phyloP scores from a whole-genome alignment of 495 filamentous ascomycete genomes.

The Trypethelium eluteriae region DNA sequence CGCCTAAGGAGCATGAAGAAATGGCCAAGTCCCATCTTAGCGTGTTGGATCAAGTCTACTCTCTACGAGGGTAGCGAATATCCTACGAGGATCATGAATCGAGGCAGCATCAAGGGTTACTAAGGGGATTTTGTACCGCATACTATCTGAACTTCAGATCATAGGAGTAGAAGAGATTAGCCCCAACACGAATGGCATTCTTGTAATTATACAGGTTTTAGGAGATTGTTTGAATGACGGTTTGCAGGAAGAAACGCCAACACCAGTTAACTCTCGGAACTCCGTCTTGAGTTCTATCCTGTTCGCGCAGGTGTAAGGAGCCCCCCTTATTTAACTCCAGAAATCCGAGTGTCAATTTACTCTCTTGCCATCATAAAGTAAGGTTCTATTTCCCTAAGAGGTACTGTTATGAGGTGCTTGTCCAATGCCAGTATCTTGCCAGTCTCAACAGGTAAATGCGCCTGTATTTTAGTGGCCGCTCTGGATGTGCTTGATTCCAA shows the following conservation, averaged over 20 bases:
- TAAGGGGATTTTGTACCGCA: background rate
- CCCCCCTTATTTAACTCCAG: no score
- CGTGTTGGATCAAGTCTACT: background rate
- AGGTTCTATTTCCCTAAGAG: background rate
- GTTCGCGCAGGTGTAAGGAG: no score
- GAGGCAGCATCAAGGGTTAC: background rate
- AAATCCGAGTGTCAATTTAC: no score
- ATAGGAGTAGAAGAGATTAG: no score
- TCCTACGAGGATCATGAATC: no score
- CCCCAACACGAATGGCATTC: background rate
- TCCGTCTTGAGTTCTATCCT: no score
- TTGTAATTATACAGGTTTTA: slow-evolving; percentile 6
- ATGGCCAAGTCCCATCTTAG: background rate
- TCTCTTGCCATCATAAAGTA: background rate
- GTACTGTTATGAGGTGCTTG: background rate
- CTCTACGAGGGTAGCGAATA: no score
- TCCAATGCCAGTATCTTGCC: background rate
- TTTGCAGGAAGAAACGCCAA: background rate
- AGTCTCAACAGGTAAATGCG: no score
- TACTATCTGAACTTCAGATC: background rate
- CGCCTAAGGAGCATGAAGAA: slow-evolving; percentile 1
- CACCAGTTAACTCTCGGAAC: background rate
- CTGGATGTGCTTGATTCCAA: background rate
- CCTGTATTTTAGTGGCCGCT: background rate
- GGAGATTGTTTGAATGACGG: background rate